Conservation (phyloP, 169 alveolate genomes). For the Plasmodium gonderi region DNA sequence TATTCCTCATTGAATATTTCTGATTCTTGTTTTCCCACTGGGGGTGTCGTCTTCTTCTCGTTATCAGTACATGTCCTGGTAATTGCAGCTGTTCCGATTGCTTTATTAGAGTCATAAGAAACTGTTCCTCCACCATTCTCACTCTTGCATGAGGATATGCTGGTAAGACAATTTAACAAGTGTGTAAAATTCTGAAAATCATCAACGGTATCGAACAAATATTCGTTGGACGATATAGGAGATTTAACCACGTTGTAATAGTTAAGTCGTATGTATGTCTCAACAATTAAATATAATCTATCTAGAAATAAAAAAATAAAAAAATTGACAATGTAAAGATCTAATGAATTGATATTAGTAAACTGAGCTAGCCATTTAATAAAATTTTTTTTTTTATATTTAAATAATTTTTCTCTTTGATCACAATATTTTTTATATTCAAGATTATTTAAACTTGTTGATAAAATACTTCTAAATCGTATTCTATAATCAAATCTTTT, state of each 20-base stretch:
- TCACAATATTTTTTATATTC: slow-evolving; percentile 72
- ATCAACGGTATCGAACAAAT: slow-evolving; percentile 13
- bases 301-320: slow-evolving; percentile 69
- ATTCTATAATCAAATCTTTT: slow-evolving; percentile 47
- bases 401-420: slow-evolving; percentile 65
- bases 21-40: neutral
- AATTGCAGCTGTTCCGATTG: neutral
- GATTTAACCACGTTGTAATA: neutral
- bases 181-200: slow-evolving; percentile 27
- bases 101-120: neutral
- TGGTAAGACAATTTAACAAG: slow-evolving; percentile 12
- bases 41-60: neutral
- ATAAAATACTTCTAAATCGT: slow-evolving; percentile 64
- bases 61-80: neutral
- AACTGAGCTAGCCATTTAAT: slow-evolving; percentile 57
- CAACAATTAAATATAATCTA: slow-evolving; percentile 48
- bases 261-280: slow-evolving; percentile 55
- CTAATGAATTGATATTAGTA: slow-evolving; percentile 23
- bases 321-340: slow-evolving; percentile 44
- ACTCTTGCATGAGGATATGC: neutral
- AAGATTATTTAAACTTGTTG: slow-evolving; percentile 10
- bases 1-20: slow-evolving; percentile 6
- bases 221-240: neutral
- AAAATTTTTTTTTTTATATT: slow-evolving; percentile 66
- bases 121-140: neutral